Base-by-base conservation (phyloP, 805 yeast species). In the Barnettozyma sucrosica region DNA sequence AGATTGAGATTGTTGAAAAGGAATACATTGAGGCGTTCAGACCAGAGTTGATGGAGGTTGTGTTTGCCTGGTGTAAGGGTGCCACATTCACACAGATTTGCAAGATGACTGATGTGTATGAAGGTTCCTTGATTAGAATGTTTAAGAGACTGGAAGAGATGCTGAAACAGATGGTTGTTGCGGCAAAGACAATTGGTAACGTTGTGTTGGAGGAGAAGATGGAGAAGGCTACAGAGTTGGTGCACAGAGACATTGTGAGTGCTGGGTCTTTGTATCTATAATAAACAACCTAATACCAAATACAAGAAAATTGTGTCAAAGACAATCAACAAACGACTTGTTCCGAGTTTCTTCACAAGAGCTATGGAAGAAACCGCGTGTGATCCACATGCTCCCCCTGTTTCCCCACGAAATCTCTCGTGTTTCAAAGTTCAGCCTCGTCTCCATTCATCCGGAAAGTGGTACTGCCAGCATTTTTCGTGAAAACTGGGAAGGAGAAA, bases 91-190 rank as follows among this genome's bases (percentile, higher is more conserved):
- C 97, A 0, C 97, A 92, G 64, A 92, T 93, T 53, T 92, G 98
- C 71, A 92, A 92, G 66, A 89, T 93, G 97, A 93, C 99, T 0
- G 99, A 93, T 63, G 98, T 93, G 39, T 93, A 92, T 57, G 99
- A 93, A 70, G 99, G 99, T 37, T 85, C 95, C 20, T 75, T 93
- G 62, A 92, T 93, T 55, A 81, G 99, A 64, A 86, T 88, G 81
- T 93, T 93, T 72, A 85, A 93, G 66, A 77, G 99, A 62, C 72
- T 93, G 47, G 99, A 93, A 66, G 99, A 93, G 65, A 76, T 93
- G 74, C 71, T 93, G 48, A 80, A 92, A 60, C 99, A 93, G 66
- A 75, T 93, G 79, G 81, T 83, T 40, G 82, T 79, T 56, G 98
- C 97, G 13, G 93, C 99, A 2, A 88, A 85, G 62, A 88, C 96